Evolutionary conservation across 352 stramenopile genomes (phyloP).

Genomic region (Phytophthora sansomeana): DNA sequence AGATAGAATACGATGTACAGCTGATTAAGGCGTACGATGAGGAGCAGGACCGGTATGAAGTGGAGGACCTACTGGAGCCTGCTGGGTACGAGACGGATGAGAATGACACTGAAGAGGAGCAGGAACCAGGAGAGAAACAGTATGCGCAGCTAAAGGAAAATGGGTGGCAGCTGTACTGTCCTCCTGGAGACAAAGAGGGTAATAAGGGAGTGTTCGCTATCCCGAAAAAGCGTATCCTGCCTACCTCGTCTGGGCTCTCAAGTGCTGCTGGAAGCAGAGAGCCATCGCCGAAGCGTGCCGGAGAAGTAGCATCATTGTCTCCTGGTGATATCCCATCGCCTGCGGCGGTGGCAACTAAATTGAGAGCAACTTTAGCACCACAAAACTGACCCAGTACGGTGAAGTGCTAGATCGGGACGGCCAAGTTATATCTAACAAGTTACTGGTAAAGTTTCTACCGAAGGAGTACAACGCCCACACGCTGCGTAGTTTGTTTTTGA

Average conservation of each 20-base stretch:
- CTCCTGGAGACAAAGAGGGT: conserved; percentile 60
- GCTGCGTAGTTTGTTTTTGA: conserved; percentile 60
- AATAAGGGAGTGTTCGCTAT: conserved; percentile 85
- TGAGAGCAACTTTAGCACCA: conserved; percentile 29
- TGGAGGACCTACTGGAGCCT: conserved; percentile 49
- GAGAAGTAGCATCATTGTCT: conserved; percentile 30
- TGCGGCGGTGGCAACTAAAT: conserved; percentile 7
- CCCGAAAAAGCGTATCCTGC: conserved; percentile 61
- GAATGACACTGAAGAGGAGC: conserved; percentile 50
- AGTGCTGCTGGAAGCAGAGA: conserved; percentile 41
- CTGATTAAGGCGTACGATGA: conserved; percentile 59
- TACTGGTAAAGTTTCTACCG: conserved; percentile 76
- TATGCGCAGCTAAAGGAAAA: conserved; percentile 49
- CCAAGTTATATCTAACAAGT: conserved; percentile 61
- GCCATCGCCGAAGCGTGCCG: conserved; percentile 39
- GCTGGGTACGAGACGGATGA: conserved; percentile 44
- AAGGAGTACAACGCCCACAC: conserved; percentile 52
- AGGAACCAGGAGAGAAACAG: conserved; percentile 39
- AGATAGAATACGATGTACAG: conserved; percentile 63
- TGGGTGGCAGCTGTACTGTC: conserved; percentile 80
- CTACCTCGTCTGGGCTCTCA: conserved; percentile 21
- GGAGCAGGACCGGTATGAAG: conserved; percentile 56
- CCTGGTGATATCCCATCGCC: conserved; percentile 25
- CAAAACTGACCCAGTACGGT: conserved; percentile 38
- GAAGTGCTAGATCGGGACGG: conserved; percentile 58